Percentiles rank a stretch among this genome's conserved stretches.
phyloP scores from a whole-genome alignment of 805 yeast species.

The Wickerhamiella musiphila region DNA sequence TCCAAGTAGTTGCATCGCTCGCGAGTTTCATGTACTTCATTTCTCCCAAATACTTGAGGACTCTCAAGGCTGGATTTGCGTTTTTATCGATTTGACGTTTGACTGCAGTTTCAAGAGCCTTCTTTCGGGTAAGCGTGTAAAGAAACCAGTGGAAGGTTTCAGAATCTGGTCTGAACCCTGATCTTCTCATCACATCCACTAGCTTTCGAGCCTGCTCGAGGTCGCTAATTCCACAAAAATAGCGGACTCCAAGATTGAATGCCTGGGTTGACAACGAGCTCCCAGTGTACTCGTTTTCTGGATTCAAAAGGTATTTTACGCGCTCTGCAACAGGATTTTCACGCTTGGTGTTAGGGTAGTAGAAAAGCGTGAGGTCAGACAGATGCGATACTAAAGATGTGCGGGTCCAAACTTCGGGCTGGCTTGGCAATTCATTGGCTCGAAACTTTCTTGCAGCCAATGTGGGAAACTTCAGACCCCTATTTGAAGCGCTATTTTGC shows the following conservation, averaged over 20 bases:
- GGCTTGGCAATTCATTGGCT: neutral
- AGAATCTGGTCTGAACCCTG: constrained; percentile 2
- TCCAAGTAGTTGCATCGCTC: constrained; percentile 11
- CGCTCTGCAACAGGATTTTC: constrained; percentile 1
- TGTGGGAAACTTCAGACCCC: neutral
- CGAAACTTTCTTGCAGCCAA: too few species aligned
- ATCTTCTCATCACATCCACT: constrained; percentile 4
- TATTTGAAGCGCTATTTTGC: neutral
- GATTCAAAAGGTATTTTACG: constrained; percentile 4
- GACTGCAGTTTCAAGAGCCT: too few species aligned
- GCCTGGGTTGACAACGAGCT: constrained; percentile 1
- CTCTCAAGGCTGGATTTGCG: constrained; percentile 8
- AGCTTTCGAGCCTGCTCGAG: constrained; percentile 6
- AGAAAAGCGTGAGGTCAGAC: constrained; percentile 2
- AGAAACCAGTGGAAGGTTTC: constrained; percentile 8
- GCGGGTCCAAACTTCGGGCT: neutral
- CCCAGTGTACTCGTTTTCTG: constrained; percentile 1
- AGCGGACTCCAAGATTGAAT: constrained; percentile 9
- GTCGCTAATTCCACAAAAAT: constrained; percentile 6
- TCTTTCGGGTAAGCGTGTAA: constrained; percentile 5
- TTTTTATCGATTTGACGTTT: constrained; percentile 1
- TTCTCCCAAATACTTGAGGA: constrained; percentile 2
- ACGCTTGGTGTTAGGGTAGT: constrained; percentile 1
- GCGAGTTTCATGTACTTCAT: constrained; percentile 4
- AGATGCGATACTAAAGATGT: neutral